phyloP scores from a whole-genome alignment of 2,329 filamentous ascomycete species.

The Sphaerulina musiva region DNA sequence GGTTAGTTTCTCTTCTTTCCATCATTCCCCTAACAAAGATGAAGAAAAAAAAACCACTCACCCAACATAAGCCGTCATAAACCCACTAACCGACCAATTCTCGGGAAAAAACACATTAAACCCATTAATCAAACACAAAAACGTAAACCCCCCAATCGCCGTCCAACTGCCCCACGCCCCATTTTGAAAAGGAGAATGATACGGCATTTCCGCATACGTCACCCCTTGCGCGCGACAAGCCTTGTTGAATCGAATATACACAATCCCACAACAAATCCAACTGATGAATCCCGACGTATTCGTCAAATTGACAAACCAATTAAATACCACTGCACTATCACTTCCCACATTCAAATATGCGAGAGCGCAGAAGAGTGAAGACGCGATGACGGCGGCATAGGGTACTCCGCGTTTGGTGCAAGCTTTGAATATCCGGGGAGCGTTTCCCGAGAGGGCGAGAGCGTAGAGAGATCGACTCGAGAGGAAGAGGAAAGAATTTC shows the following conservation, averaged over 20 bases:
- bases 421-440: slow-evolving; percentile 48
- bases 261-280: slow-evolving; percentile 50
- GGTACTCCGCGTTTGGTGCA: slow-evolving; percentile 57
- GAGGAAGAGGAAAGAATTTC: slow-evolving; percentile 51
- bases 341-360: slow-evolving; percentile 46
- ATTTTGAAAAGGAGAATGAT: slow-evolving; percentile 46
- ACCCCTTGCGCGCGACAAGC: slow-evolving; percentile 52
- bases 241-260: slow-evolving; percentile 55
- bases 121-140: slow-evolving; percentile 67
- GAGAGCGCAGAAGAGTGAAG: slow-evolving; percentile 41
- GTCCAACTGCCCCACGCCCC: slow-evolving; percentile 58
- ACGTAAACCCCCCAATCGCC: slow-evolving; percentile 50
- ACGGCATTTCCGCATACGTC: slow-evolving; percentile 44
- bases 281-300: slow-evolving; percentile 51
- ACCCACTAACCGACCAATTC: slow-evolving; percentile 57
- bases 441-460: slow-evolving; percentile 57
- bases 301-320: slow-evolving; percentile 65
- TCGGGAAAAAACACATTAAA: slow-evolving; percentile 66
- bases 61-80: slow-evolving; percentile 57
- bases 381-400: slow-evolving; percentile 42
- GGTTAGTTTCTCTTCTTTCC: neutral
- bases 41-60: neutral
- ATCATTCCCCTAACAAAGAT: neutral
- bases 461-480: slow-evolving; percentile 49
- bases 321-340: slow-evolving; percentile 48